phyloP scores from a whole-genome alignment of 306 rosid species.

The Quercus dentata region DNA sequence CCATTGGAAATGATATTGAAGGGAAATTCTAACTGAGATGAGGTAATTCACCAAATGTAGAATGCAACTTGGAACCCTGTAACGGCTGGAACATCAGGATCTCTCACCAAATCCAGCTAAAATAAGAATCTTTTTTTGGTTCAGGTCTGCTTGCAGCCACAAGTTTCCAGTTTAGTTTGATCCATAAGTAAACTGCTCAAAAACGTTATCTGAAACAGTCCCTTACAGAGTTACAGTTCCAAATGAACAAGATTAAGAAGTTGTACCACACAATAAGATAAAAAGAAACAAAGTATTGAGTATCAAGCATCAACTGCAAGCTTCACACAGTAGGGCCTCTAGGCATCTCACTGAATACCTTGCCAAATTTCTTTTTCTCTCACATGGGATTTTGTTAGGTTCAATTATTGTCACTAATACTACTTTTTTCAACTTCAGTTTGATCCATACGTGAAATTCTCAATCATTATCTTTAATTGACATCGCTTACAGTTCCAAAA shows the following conservation, averaged over 20 bases:
- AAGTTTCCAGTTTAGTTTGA: neutral
- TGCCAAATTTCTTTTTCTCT: neutral
- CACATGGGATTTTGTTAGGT: neutral
- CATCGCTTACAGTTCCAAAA: too few relatives aligned
- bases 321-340: neutral
- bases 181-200: neutral
- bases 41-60: neutral
- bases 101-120: conserved; percentile 6
- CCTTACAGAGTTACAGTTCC: neutral
- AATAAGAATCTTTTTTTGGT: neutral
- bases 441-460: too few relatives aligned
- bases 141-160: neutral
- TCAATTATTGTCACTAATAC: neutral
- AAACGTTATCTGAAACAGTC: neutral
- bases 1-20: neutral
- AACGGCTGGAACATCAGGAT: neutral
- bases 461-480: too few relatives aligned
- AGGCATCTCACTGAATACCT: too few relatives aligned
- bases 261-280: neutral
- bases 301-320: neutral
- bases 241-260: neutral
- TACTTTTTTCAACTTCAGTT: neutral
- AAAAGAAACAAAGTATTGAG: neutral
- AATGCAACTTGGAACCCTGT: conserved; percentile 7
- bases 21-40: neutral